Percentiles rank a stretch among this genome's conserved stretches.
phyloP scores from a whole-genome alignment of 192 early-diverging fungal genomes.

The Mortierella antarctica region DNA sequence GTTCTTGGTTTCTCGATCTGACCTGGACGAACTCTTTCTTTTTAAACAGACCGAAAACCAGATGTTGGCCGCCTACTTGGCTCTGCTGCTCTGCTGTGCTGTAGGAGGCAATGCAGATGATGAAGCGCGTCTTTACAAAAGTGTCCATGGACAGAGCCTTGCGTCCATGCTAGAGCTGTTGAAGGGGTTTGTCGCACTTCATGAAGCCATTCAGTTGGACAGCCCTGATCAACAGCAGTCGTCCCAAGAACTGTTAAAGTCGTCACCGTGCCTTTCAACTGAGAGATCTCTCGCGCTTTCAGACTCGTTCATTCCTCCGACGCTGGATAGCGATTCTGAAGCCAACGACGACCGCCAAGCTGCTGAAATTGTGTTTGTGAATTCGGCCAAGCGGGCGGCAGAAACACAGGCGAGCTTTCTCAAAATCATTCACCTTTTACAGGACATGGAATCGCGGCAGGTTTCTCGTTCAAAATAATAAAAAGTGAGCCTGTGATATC shows the following conservation, averaged over 20 bases:
- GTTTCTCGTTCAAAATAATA: too few relatives aligned
- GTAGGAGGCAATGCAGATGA: constrained; percentile 17
- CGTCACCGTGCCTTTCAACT: neutral
- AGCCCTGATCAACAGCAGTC: neutral
- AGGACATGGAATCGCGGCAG: constrained; percentile 7
- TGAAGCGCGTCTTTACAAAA: constrained; percentile 8
- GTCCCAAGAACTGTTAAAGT: neutral
- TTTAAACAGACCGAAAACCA: constrained; percentile 33
- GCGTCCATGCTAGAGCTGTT: constrained; percentile 40
- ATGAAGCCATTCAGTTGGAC: constrained; percentile 7
- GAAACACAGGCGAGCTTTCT: constrained; percentile 23
- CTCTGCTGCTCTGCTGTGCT: constrained; percentile 24
- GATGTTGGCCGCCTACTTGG: constrained; percentile 39
- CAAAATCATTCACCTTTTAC: constrained; percentile 17
- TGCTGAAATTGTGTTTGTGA: constrained; percentile 3
- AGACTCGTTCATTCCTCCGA: neutral
- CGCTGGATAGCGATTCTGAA: neutral
- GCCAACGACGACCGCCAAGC: neutral
- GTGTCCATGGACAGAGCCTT: constrained; percentile 17
- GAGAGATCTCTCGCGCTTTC: neutral
- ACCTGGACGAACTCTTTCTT: neutral
- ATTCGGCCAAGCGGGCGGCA: neutral
- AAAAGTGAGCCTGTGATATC: too few relatives aligned
- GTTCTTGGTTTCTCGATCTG: neutral
- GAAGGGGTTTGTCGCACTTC: constrained; percentile 9